Percentiles rank a stretch among this genome's conserved stretches.
phyloP scores from a whole-genome alignment of 106 monocot genomes.

The Chionographis japonica region DNA sequence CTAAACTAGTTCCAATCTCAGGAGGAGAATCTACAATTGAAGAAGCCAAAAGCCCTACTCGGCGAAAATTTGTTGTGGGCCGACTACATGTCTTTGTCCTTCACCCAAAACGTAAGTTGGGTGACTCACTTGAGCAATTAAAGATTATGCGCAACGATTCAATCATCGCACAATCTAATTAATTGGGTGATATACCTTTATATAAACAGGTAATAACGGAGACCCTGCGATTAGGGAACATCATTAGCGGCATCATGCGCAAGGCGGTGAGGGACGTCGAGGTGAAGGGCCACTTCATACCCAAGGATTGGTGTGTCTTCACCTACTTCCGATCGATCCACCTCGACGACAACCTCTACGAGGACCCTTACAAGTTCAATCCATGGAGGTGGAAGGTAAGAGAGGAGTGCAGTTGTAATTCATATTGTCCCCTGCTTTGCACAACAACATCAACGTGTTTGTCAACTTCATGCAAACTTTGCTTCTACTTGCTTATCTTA shows the following conservation, averaged over 20 bases:
- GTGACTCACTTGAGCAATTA: too few relatives aligned
- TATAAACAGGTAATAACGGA: conserved; percentile 64
- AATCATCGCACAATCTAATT: background rate
- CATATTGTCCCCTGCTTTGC: background rate
- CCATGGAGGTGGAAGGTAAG: conserved; percentile 98
- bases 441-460: background rate
- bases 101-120: conserved; percentile 75
- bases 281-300: conserved; percentile 80
- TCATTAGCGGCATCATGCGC: conserved; percentile 81
- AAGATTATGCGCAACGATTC: too few relatives aligned
- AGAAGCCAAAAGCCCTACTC: conserved; percentile 20
- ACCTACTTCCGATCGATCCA: conserved; percentile 88
- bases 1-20: conserved; percentile 9
- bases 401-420: too few relatives aligned
- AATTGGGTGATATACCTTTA: background rate
- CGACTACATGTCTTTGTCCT: conserved; percentile 82
- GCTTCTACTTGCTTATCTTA: background rate
- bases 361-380: conserved; percentile 67
- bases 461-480: conserved; percentile 1
- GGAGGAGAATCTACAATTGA: conserved; percentile 82
- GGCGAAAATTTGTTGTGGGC: conserved; percentile 53
- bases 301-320: conserved; percentile 92
- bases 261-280: conserved; percentile 70
- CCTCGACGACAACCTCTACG: conserved; percentile 60
- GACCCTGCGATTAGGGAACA: conserved; percentile 78